Base-by-base conservation (phyloP, 2,329 filamentous ascomycete genomes). In the Ceratocystis papillata region DNA sequence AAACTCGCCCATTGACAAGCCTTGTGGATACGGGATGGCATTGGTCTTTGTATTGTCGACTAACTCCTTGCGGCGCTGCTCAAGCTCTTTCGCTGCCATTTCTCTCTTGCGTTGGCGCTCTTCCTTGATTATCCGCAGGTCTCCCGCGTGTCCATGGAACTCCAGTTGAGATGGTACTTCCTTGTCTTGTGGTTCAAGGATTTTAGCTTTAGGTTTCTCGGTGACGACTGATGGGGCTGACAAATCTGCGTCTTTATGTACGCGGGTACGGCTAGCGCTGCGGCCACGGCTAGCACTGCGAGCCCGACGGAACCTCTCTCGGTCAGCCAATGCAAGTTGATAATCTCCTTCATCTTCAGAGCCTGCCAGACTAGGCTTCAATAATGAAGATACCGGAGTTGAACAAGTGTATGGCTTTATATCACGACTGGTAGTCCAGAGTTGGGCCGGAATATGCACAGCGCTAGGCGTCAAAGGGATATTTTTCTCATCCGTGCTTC, bases 51-150 rank as follows among this genome's bases (percentile, higher is more conserved):
- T 88, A 62, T 90, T 83, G 65, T 89, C 83, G 22, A 89, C 90
- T 30, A 96, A 79, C 15, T 93, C 96, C 72, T 89, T 84, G 67
- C 93, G 86, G 33, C 93, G 85, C 72, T 94, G 89, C 75, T 96
- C 92, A 0, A 97, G 82, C 75, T 96, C 92, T 61, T 88, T 86
- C 6, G 91, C 90, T 8, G 88, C 88, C 62, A 85, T 79, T 70
- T 90, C 88, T 75, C 87, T 89, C 75, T 87, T 88, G 61, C 81
- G 76, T 68, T 84, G 82, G 60, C 83, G 79, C 68, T 88, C 85
- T 44, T 84, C 80, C 70, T 79, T 85, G 70, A 81, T 80, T 67
- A 78, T 74, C 67, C 77, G 79, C 67, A 85, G 72, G 68, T 86
- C 83, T 2, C 82, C 82, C 17, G 76, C 77, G 68, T 79, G 79